Evolutionary conservation across 805 yeast genomes (phyloP), one percentile per base, ranked within the genome.

Genomic region (Candida wancherniae): DNA sequence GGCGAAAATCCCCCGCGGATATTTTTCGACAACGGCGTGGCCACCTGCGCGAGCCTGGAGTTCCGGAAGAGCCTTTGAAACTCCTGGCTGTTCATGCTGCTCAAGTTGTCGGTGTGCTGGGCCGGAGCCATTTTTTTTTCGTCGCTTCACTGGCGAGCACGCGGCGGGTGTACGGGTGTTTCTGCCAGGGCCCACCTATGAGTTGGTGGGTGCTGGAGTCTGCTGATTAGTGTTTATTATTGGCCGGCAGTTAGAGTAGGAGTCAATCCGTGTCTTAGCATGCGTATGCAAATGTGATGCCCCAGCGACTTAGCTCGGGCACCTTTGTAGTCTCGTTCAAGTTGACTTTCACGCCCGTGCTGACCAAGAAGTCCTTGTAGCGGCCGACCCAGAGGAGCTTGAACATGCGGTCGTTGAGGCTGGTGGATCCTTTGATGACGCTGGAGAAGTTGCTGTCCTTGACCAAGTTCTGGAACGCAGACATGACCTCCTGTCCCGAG

Each of bases 311-410:
- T 6, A 74, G 40, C 26, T 66, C 73, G 3, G 82, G 80, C 4
- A 55, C 57, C 14, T 58, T 51, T 1, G 68, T 62, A 9, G 29
- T 30, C 3, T 45, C 40, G 31, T 63, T 67, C 15, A 69, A 37
- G 26, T 61, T 61, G 3, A 84, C 37, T 33, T 70, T 75, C 5
- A 75, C 66, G 1, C 97, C 97, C 1, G 90, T 73, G 28, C 84
- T 75, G 3, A 88, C 61, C 30, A 90, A 54, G 52, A 90, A 83
- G 24, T 85, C 94, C 46, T 81, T 79, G 47, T 74, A 75, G 39
- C 82, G 74, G 0, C 97, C 96, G 47, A 84, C 96, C 96, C 97
- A 90, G 26, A 84, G 59, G 5, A 87, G 28, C 37, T 75, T 76
- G 9, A 84, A 45, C 37, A 75, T 68, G 41, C 67, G 70, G 30